Evolutionary conservation across 2,329 filamentous ascomycete genomes (phyloP).

Genomic region (Aspergillus jensenii): DNA sequence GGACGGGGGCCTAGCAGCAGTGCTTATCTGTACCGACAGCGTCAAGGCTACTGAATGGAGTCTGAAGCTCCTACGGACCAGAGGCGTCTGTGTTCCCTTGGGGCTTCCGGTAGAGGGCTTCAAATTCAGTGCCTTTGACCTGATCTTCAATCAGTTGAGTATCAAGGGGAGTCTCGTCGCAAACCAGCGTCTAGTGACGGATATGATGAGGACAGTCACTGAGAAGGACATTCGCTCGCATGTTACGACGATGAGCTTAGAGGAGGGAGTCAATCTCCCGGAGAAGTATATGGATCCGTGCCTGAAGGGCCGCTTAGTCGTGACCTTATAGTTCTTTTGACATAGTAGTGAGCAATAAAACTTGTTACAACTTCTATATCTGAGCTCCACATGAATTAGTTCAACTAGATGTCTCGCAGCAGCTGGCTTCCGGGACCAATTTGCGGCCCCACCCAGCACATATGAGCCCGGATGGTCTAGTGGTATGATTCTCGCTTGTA

Average conservation of each 20-base stretch:
- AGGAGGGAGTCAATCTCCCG: background rate
- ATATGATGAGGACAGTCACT: conserved; percentile 10
- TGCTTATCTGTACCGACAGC: conserved; percentile 12
- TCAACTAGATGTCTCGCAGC: too few species aligned
- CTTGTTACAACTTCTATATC: too few species aligned
- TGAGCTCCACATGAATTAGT: too few species aligned
- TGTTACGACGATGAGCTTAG: background rate
- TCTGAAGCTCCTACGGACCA: conserved; percentile 1
- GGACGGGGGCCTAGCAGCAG: background rate
- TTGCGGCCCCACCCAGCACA: too few species aligned
- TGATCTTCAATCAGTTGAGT: conserved; percentile 12
- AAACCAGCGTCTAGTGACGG: background rate
- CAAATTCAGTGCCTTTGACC: conserved; percentile 5
- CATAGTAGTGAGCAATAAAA: background rate
- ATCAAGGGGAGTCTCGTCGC: conserved; percentile 8
- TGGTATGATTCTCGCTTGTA: too few species aligned
- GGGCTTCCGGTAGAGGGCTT: conserved; percentile 8
- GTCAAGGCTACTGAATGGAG: conserved; percentile 10
- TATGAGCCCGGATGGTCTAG: too few species aligned
- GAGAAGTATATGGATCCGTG: conserved; percentile 1
- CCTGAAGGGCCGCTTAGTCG: conserved; percentile 2
- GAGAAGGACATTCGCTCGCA: conserved; percentile 1
- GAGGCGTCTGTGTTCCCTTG: conserved; percentile 8
- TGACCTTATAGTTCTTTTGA: background rate
- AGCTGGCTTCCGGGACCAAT: too few species aligned